Base-by-base conservation (phyloP, 805 yeast species). In the Priceomyces fermenticarens region DNA sequence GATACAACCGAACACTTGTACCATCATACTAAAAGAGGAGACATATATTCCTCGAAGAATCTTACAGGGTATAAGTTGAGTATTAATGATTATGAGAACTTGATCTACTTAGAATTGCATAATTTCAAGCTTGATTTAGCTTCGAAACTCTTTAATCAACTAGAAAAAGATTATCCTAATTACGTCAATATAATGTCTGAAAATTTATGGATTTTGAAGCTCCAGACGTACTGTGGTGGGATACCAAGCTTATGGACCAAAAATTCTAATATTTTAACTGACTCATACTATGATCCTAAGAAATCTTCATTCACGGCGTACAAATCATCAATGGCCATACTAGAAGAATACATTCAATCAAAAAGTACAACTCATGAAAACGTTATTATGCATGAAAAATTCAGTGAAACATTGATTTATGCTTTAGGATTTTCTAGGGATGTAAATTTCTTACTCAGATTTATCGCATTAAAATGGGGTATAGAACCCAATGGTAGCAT, bases 41-140 rank as follows among this genome's bases (percentile, higher is more conserved):
- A 47, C 38, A 39, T 58, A 17, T 50, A 57, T 40, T 40, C 36
- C 10, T 46, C 52, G 6, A 32, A 35, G 10, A 17, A 41, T 3
- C 35, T 45, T 13, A 42, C 53, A 5, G 42, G 51, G 1, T 51
- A 51, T 35, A 39, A 38, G 26, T 44, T 65, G 23, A 38, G 45
- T 2, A 43, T 52, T 2, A 40, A 42, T 3, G 75, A 70, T 50
- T 67, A 57, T 45, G 74, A 70, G 44, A 70, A 66, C 48, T 52
- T 70, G 44, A 59, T 69, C 13, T 14, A 38, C 32, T 50, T 69
- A 39, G 75, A 70, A 46, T 49, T 60, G 38, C 45, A 51, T 39
- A 68, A 65, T 49, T 45, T 43, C n/a, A 69, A 67, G 42, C 44
- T 62, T 30, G 75, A 70, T 49, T 57, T 69, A 47, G 73, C 70